phyloP scores from a whole-genome alignment of 192 early-diverging fungal genomes.

The Lobulomyces angularis region DNA sequence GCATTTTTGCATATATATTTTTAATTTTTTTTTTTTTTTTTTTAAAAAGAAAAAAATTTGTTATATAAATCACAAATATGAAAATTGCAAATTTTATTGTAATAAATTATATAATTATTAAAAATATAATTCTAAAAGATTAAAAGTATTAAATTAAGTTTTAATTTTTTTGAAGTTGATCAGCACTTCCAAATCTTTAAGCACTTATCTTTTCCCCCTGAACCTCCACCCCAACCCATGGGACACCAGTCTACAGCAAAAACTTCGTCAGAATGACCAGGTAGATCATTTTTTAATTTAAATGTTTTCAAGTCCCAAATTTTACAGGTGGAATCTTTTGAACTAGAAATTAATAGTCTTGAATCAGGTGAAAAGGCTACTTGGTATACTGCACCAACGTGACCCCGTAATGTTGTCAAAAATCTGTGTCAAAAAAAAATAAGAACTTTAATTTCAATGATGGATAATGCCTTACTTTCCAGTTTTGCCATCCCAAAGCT shows the following conservation, averaged over 20 bases:
- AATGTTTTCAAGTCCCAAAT: slow-evolving; percentile 84
- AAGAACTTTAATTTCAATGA: slow-evolving; percentile 7
- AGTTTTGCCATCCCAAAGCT: slow-evolving; percentile 84
- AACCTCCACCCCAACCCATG: slow-evolving; percentile 62
- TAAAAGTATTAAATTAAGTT: not conserved
- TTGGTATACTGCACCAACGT: slow-evolving; percentile 94
- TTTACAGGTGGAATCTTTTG: slow-evolving; percentile 86
- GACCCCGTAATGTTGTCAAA: slow-evolving; percentile 80
- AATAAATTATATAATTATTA: too few species aligned
- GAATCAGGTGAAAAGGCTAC: slow-evolving; percentile 89
- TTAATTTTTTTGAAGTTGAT: not conserved
- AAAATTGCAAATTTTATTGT: too few species aligned
- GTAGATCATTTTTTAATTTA: slow-evolving; percentile 86
- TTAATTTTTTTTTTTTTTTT: too few species aligned
- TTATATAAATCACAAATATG: too few species aligned
- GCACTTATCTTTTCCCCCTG: slow-evolving; percentile 69
- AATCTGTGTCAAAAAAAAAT: slow-evolving; percentile 31
- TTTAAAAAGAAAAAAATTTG: too few species aligned
- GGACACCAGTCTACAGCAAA: slow-evolving; percentile 94
- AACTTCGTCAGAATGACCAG: slow-evolving; percentile 93
- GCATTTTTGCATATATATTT: too few species aligned
- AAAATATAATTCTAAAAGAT: too few species aligned
- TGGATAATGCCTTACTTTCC: slow-evolving; percentile 47
- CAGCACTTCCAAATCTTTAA: slow-evolving; percentile 58
- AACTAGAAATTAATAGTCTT: slow-evolving; percentile 77